Conservation (phyloP, 2,329 filamentous ascomycete species). For the Chaetomium globosum region DNA sequence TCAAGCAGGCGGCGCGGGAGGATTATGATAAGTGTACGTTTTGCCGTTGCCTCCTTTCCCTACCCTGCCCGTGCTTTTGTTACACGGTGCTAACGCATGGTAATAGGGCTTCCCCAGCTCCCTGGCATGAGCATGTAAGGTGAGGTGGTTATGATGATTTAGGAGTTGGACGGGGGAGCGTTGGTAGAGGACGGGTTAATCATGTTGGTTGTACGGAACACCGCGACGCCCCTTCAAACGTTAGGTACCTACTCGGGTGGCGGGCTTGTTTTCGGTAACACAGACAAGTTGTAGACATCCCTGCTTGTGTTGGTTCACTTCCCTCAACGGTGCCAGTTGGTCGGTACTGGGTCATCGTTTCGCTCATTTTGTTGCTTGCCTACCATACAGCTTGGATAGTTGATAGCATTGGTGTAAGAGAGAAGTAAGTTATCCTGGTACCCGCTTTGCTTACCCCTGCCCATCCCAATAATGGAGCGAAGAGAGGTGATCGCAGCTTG, state of each 20-base stretch:
- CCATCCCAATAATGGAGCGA: background rate
- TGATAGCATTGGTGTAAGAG: conserved; percentile 17
- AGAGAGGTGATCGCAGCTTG: background rate
- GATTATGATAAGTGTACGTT: conserved; percentile 45
- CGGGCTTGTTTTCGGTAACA: background rate
- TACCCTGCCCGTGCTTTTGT: background rate
- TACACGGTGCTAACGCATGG: conserved; percentile 7
- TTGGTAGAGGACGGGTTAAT: conserved; percentile 2
- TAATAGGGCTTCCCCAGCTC: conserved; percentile 27
- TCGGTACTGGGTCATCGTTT: background rate
- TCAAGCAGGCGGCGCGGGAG: conserved; percentile 41
- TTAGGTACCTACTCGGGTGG: background rate
- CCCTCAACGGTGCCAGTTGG: background rate
- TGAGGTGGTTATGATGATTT: background rate
- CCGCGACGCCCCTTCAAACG: background rate
- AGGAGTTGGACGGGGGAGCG: background rate
- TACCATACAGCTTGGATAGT: conserved; percentile 16
- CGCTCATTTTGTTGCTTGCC: conserved; percentile 1
- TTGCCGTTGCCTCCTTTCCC: background rate
- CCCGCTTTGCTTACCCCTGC: background rate
- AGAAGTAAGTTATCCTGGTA: conserved; percentile 3
- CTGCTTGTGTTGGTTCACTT: conserved; percentile 7
- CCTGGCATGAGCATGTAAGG: conserved; percentile 24
- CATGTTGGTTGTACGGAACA: background rate
- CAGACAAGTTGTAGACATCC: conserved; percentile 9